A percentile compares a stretch with the other conserved stretches of the same genome.
Evolutionary conservation across 768 basidiomycete genomes (phyloP).

Genomic region (Mycena crocata): DNA sequence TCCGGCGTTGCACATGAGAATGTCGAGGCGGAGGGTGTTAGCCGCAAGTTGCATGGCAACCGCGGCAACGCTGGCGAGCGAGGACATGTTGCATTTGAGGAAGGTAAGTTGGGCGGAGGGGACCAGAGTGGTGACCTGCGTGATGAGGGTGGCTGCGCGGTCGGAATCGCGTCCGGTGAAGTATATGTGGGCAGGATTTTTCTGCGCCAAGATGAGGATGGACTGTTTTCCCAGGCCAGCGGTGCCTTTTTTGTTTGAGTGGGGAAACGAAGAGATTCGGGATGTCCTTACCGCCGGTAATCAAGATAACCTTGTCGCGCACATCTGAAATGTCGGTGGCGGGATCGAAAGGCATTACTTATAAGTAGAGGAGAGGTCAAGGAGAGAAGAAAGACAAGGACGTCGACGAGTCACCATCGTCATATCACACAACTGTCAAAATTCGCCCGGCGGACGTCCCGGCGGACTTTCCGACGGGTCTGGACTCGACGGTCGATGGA

Average conservation of each 20-base stretch:
- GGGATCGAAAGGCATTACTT: slow-evolving; percentile 9
- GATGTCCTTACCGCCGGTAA: slow-evolving; percentile 17
- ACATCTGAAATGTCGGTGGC: slow-evolving; percentile 18
- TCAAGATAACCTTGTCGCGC: slow-evolving; percentile 12
- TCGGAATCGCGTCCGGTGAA: slow-evolving; percentile 23
- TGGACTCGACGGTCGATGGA: too few relatives aligned
- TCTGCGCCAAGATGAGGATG: slow-evolving; percentile 11
- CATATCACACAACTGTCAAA: too few relatives aligned
- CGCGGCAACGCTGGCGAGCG: slow-evolving; percentile 19
- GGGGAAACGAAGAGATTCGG: background rate
- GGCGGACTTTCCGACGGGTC: too few relatives aligned
- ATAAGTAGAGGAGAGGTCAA: too few relatives aligned
- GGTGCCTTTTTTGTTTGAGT: slow-evolving; percentile 3
- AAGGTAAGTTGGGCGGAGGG: slow-evolving; percentile 13
- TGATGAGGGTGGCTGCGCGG: slow-evolving; percentile 7
- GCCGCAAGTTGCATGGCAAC: slow-evolving; percentile 5
- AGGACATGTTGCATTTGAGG: slow-evolving; percentile 26
- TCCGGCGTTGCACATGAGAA: slow-evolving; percentile 27
- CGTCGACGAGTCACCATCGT: too few relatives aligned
- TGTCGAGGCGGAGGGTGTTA: slow-evolving; percentile 16
- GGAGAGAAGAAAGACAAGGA: too few relatives aligned
- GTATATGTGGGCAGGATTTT: slow-evolving; percentile 18
- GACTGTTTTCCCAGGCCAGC: slow-evolving; percentile 22
- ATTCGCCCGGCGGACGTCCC: too few relatives aligned
- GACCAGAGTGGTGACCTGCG: background rate